phyloP scores from a whole-genome alignment of 2,329 filamentous ascomycete genomes.

The Drechslerella coelobrocha region DNA sequence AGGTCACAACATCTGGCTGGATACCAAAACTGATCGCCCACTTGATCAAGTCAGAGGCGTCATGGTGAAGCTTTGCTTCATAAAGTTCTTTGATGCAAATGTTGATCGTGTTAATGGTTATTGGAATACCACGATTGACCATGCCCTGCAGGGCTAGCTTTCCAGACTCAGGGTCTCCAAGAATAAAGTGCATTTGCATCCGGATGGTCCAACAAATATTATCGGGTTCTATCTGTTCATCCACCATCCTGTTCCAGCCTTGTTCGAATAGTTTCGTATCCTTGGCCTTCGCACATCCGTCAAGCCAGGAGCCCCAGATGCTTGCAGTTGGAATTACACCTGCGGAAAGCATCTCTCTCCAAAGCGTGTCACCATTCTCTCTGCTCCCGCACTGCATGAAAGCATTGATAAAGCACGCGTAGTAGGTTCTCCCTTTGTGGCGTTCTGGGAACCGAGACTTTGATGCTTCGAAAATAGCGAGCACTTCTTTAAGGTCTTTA shows the following conservation, averaged over 20 bases:
- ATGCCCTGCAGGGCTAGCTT: constrained; percentile 37
- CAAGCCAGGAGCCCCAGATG: constrained; percentile 36
- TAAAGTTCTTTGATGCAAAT: constrained; percentile 24
- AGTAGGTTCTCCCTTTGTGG: constrained; percentile 21
- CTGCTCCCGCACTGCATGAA: constrained; percentile 33
- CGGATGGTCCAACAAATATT: constrained; percentile 46
- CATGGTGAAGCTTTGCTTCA: constrained; percentile 16
- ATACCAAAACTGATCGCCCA: constrained; percentile 26
- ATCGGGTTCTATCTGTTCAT: constrained; percentile 20
- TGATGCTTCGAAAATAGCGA: constrained; percentile 19
- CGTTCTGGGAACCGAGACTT: constrained; percentile 15
- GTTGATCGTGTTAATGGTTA: constrained; percentile 32
- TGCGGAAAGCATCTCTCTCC: constrained; percentile 33
- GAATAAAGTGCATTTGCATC: constrained; percentile 42
- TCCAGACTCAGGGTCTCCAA: constrained; percentile 20
- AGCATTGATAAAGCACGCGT: constrained; percentile 35
- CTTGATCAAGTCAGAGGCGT: constrained; percentile 27
- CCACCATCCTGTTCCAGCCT: constrained; percentile 32
- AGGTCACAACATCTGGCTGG: constrained; percentile 22
- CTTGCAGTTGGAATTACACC: constrained; percentile 36
- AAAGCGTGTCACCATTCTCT: constrained; percentile 29
- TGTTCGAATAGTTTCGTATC: constrained; percentile 33
- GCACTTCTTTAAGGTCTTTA: constrained; percentile 14
- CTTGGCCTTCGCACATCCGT: constrained; percentile 36
- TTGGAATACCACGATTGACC: constrained; percentile 23